phyloP scores from a whole-genome alignment of 768 basidiomycete genomes.

The Lactarius akahatsu region DNA sequence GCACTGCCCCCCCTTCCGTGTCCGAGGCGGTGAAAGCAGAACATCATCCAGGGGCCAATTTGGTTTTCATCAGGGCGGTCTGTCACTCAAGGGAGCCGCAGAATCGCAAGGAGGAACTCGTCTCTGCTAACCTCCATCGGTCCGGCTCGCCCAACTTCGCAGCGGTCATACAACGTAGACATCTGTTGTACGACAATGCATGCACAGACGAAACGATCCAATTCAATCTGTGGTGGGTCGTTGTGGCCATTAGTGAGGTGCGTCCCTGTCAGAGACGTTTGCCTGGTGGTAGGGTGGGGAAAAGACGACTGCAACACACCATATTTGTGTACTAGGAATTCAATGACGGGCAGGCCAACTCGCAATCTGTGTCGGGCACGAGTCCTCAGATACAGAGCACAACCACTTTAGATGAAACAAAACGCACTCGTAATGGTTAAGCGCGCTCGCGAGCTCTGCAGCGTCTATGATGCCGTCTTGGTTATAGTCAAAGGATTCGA shows the following conservation, averaged over 20 bases:
- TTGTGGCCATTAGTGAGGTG: neutral
- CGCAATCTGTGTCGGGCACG: neutral
- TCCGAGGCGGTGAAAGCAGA: neutral
- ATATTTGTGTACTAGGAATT: constrained; percentile 9
- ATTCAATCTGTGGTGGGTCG: neutral
- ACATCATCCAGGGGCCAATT: no score
- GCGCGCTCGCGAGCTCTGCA: neutral
- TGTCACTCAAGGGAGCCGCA: constrained; percentile 2
- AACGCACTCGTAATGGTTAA: constrained; percentile 1
- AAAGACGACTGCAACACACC: neutral
- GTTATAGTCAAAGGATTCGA: constrained; percentile 10
- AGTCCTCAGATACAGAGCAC: neutral
- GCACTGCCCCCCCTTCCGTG: neutral
- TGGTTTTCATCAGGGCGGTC: no score
- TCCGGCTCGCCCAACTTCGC: neutral
- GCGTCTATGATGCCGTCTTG: constrained; percentile 13
- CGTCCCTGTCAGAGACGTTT: neutral
- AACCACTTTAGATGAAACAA: neutral
- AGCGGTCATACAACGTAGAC: constrained; percentile 8
- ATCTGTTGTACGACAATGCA: constrained; percentile 16
- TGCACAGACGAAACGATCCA: constrained; percentile 18
- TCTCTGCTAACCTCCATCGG: constrained; percentile 4
- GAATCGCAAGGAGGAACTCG: constrained; percentile 7
- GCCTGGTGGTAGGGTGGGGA: neutral
- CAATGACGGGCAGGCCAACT: neutral